Base-by-base conservation (phyloP, 805 yeast species). In the Cephaloascus fragrans region DNA sequence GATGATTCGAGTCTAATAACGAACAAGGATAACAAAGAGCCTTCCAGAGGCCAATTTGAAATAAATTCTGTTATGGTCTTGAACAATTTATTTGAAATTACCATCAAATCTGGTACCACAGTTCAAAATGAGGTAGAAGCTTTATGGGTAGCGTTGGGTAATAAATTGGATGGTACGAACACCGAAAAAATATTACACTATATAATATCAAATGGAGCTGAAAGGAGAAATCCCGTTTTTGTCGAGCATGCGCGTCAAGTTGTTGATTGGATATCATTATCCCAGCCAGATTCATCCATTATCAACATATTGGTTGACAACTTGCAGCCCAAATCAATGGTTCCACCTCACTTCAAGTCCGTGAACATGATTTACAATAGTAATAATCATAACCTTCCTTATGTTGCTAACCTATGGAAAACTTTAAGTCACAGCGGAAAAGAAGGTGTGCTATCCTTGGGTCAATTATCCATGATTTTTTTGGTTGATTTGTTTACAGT, bases 121-220 rank as follows among this genome's bases (percentile, higher is more conserved):
- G 77, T 86, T 47, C 85, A 86, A 34, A 83, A 82, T 49, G 97
- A 88, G 49, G 86, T 93, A 9, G 97, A 89, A 55, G 95, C 95
- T 0, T 59, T 93, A 18, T 93, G 99, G 99, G 87, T 85, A 4
- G 90, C 97, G 0, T 64, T 93, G n/a, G 96, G 94, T 1, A 76
- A 73, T 37, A 85, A 83, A 4, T 71, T 73, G n/a, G 71, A 75
- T 20, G 70, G 74, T 23, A 69, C 64, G n/a, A 88, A 90, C 49
- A 80, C 81, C 17, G 77, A 77, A 35, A 78, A 75, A 2, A 83
- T 87, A 17, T 59, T 86, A 51, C 83, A 80, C 35, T 93, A 78
- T 51, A 64, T 87, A 34, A 65, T 85, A 35, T 69, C 69, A 18
- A 75, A 80, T 28, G 80, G 95, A 31, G 61, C 89, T 39, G 77